Base-by-base conservation (phyloP, 1,284 basidiomycete genomes). In the Pseudozyma hubeiensis region DNA sequence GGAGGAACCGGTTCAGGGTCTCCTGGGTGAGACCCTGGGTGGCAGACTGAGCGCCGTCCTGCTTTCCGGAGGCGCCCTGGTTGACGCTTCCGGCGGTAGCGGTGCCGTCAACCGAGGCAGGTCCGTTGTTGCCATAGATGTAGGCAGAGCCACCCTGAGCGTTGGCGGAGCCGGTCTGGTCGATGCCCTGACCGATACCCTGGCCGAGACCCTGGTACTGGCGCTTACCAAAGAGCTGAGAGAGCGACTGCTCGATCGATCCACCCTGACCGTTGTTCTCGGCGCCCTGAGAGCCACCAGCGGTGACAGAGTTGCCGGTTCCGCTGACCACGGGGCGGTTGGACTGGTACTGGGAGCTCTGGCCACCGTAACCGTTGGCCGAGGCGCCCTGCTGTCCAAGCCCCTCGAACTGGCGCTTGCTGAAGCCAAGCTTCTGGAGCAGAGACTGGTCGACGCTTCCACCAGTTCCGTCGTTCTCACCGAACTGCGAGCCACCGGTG, bases 221-320 rank as follows among this genome's bases (percentile, higher is more conserved):
- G 17, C 65, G 65, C 39, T 41, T 45, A n/a, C 54, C 46, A 17
- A 68, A 47, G 11, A 68, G 59, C 59, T 68, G n/a, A n/a, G n/a
- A n/a, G n/a, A n/a, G n/a, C n/a, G n/a, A n/a, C n/a, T n/a, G n/a
- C 19, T 31, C 31, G 53, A 68, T 68, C n/a, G 34, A 35, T 5
- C 60, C 60, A 34, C 60, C 64, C 58, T 65, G 63, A 11, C 63
- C 63, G 52, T 65, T 65, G 55, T 65, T 65, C 55, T 52, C 53
- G 17, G 55, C 33, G 40, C 56, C 55, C 56, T 65, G 56, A 24
- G 55, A 33, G 33, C 56, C 63, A 47, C 63, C 63, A 39, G 63
- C 52, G 33, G 63, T 65, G 29, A 65, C 56, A 6, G 56, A 59
- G 63, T 59, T 65, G 33, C 63, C 63, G 29, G 51, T 50, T 29